Base-by-base conservation (phyloP, 2,329 filamentous ascomycete genomes). In the Arthrobotrys sinensis region DNA sequence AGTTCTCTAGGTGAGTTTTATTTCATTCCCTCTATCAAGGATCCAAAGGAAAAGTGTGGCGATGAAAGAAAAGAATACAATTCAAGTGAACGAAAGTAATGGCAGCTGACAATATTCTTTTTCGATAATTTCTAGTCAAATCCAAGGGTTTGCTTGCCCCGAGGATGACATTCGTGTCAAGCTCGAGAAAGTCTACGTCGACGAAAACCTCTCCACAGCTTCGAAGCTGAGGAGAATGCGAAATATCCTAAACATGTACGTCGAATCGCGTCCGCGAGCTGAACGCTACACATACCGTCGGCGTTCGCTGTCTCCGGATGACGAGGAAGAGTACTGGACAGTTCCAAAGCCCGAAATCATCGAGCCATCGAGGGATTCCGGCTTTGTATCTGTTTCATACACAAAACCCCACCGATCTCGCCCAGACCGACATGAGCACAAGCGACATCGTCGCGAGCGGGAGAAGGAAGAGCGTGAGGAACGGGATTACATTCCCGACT, bases 141-240 rank as follows among this genome's bases (percentile, higher is more conserved):
- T 78, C 36, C 75, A 78, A 67, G 75, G 75, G 8, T 62, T 78
- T 14, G 62, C 65, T 21, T 64, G 67, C 6, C 67, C 68, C 16
- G 75, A 78, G 40, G 75, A 78, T 16, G 75, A 78, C 52, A 28
- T 78, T 21, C 50, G 75, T 19, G 67, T 78, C 40, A 78, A 78
- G 24, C 67, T 78, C 45, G 75, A 78, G 46, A 78, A 78, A 55
- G 14, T 78, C 36, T 78, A 78, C 34, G 75, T 78, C 19, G 75
- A 78, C 38, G 75, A 78, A 36, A 68, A 78, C 62, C 67, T 78
- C 6, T 72, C 75, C 36, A 78, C 75, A 12, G 36, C 67, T 4
- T 78, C 75, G 4, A 78, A 78, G 40, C 19, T 78, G 3, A 62
- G 75, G 21, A 72, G 75, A 36, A 78, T 78, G 75, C 57, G 75